A percentile compares a stretch with the other conserved stretches of the same genome.
Conservation (phyloP, 352 stramenopile genomes). For the Aphanomyces invadans region DNA sequence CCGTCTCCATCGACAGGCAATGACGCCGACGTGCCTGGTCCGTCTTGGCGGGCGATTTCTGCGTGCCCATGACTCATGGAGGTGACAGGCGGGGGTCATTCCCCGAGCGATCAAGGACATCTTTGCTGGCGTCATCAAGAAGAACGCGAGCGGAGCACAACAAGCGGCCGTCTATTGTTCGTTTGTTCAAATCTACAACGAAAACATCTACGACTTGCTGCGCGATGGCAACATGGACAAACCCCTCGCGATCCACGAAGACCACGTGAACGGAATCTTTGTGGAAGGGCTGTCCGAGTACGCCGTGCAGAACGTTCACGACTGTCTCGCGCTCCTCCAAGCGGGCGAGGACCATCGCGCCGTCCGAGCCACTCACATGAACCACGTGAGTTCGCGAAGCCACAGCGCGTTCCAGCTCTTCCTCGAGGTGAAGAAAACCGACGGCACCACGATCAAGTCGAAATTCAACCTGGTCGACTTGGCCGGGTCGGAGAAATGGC, state of each 20-base stretch:
- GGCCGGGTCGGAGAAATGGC: conserved; percentile 91
- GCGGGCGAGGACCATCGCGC: conserved; percentile 79
- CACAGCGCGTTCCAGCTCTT: conserved; percentile 87
- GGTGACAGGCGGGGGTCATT: conserved; percentile 61
- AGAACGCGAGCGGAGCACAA: conserved; percentile 39
- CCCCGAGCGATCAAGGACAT: conserved; percentile 84
- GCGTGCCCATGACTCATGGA: too few species aligned
- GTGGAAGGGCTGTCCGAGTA: conserved; percentile 89
- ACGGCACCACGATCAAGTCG: conserved; percentile 70
- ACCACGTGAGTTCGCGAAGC: conserved; percentile 82
- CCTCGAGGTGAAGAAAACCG: conserved; percentile 63
- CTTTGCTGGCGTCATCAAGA: conserved; percentile 59
- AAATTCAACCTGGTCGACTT: conserved; percentile 95
- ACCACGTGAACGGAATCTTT: conserved; percentile 81
- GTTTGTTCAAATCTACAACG: conserved; percentile 90
- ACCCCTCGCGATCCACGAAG: conserved; percentile 79
- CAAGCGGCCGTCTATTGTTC: conserved; percentile 54
- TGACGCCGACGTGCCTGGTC: too few species aligned
- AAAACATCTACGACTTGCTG: conserved; percentile 86
- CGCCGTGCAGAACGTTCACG: conserved; percentile 68
- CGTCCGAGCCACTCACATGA: conserved; percentile 87
- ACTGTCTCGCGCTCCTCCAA: conserved; percentile 81
- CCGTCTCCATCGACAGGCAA: too few species aligned
- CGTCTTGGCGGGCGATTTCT: too few species aligned
- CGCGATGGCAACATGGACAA: conserved; percentile 67